Conservation (phyloP, 495 filamentous ascomycete genomes). For the Aspergillus panamensis region DNA sequence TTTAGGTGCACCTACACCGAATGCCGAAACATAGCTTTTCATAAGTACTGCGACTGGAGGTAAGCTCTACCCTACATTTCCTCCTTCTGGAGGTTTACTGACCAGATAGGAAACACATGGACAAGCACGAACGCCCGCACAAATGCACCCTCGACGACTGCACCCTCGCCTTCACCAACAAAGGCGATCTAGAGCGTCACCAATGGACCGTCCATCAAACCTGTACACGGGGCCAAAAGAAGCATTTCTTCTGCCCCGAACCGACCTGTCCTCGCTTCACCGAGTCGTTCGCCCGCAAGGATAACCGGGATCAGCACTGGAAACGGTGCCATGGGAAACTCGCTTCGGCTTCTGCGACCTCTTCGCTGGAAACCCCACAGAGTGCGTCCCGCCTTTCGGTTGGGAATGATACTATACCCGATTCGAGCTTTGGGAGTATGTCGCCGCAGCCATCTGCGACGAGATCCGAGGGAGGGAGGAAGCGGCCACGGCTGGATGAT, state of each 20-base stretch:
- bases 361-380: too few species aligned
- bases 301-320: background rate
- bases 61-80: background rate
- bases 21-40: background rate
- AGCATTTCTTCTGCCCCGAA: background rate
- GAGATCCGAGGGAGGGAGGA: too few species aligned
- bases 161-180: background rate
- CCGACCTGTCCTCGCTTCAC: background rate
- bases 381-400: too few species aligned
- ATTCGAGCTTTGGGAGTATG: too few species aligned
- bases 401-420: too few species aligned
- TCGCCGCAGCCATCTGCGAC: too few species aligned
- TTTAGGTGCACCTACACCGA: background rate
- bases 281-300: background rate
- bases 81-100: background rate
- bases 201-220: background rate
- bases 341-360: background rate
- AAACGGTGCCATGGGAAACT: background rate
- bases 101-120: background rate
- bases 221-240: background rate
- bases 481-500: too few species aligned
- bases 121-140: background rate
- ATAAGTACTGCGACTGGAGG: background rate
- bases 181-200: background rate
- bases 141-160: background rate